Percentiles rank a stretch among this genome's conserved stretches.
phyloP scores from a whole-genome alignment of 805 yeast species.

The Huiozyma sinensis region DNA sequence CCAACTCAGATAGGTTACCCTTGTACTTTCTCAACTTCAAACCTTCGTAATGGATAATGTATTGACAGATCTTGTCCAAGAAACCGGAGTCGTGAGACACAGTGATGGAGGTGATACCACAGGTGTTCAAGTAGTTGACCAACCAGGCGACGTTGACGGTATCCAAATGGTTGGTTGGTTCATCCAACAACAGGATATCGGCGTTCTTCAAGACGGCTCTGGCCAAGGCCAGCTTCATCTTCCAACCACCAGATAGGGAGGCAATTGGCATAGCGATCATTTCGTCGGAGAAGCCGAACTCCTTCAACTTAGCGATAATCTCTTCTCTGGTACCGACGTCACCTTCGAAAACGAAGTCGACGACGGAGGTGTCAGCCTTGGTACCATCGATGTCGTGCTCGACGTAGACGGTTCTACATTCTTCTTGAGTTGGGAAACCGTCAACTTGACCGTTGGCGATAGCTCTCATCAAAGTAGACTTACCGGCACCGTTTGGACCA shows the following conservation, averaged over 20 bases:
- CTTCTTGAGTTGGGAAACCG: constrained; percentile 99
- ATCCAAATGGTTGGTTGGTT: constrained; percentile 99
- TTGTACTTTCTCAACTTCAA: constrained; percentile 98
- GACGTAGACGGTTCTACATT: constrained; percentile 98
- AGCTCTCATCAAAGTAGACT: constrained; percentile 96
- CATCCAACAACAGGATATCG: constrained; percentile 94
- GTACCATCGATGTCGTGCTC: constrained; percentile 99
- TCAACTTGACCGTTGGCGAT: constrained; percentile 97
- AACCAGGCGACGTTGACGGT: constrained; percentile 99
- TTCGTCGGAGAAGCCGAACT: constrained; percentile 88
- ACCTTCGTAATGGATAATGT: constrained; percentile 99
- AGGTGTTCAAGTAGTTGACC: constrained; percentile 96
- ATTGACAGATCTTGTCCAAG: constrained; percentile 94
- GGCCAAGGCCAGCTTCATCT: constrained; percentile 98
- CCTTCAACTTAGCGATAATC: constrained; percentile 65
- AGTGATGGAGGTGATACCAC: constrained; percentile 97
- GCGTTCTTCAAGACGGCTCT: constrained; percentile 99
- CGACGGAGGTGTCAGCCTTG: constrained; percentile 90
- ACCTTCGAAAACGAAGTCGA: constrained; percentile 74
- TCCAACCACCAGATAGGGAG: constrained; percentile 99
- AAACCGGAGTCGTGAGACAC: constrained; percentile 99
- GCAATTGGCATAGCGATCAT: constrained; percentile 91
- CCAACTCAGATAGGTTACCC: constrained; percentile 99
- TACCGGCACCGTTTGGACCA: constrained; percentile 99
- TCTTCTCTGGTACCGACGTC: constrained; percentile 68